Evolutionary conservation across 768 basidiomycete genomes (phyloP).

Genomic region (Podaxis rugospora): DNA sequence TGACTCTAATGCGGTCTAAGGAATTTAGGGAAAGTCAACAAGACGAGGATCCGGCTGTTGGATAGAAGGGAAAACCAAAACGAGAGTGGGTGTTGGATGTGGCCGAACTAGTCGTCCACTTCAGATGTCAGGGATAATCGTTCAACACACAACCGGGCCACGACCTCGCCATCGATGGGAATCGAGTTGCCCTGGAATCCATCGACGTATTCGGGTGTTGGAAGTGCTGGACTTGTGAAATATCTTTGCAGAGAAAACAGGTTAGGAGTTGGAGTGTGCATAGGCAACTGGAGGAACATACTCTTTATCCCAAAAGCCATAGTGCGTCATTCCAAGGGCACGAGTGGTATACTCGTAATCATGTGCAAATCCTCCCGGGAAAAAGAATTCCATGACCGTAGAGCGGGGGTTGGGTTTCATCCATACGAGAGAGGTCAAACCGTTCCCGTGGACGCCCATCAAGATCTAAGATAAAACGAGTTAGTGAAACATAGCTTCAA

Average conservation of each 20-base stretch:
- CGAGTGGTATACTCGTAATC: conserved; percentile 82
- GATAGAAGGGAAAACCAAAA: not conserved
- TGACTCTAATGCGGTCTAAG: not conserved
- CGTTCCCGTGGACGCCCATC: conserved; percentile 95
- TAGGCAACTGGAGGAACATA: conserved; percentile 24
- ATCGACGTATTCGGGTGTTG: conserved; percentile 67
- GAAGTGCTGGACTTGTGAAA: conserved; percentile 72
- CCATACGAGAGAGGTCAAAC: conserved; percentile 84
- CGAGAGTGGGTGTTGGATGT: not conserved
- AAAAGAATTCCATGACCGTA: conserved; percentile 93
- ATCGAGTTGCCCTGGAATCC: conserved; percentile 90
- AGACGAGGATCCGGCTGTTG: not conserved
- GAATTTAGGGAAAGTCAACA: not conserved
- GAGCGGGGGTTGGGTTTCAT: conserved; percentile 82
- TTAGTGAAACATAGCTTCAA: not conserved
- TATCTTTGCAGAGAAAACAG: conserved; percentile 32
- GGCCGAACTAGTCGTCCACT: conserved; percentile 47
- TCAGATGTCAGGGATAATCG: conserved; percentile 55
- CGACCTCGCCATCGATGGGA: conserved; percentile 69
- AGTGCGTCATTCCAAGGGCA: conserved; percentile 81
- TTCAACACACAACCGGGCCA: conserved; percentile 57
- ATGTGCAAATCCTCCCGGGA: conserved; percentile 75
- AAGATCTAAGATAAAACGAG: conserved; percentile 59
- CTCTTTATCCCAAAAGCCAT: conserved; percentile 79
- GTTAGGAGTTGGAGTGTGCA: not conserved